phyloP scores from a whole-genome alignment of 805 yeast genomes.

The Ascoidea rubescens region DNA sequence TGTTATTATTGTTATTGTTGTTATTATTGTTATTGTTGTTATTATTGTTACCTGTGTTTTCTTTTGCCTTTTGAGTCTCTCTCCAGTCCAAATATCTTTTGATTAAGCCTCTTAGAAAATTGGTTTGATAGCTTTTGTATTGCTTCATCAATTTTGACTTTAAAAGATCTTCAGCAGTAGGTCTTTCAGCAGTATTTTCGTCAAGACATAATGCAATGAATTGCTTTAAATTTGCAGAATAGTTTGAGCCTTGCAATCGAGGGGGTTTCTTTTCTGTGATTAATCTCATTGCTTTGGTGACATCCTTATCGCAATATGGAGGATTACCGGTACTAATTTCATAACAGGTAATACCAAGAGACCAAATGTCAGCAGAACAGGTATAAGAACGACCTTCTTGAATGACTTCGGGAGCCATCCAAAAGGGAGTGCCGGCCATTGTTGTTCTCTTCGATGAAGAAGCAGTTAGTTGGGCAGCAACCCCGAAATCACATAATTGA shows the following conservation, averaged over 20 bases:
- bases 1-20: conserved; percentile 9
- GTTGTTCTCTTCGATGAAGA: conserved; percentile 73
- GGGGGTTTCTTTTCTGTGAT: conserved; percentile 92
- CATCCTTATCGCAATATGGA: conserved; percentile 92
- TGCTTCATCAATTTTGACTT: conserved; percentile 60
- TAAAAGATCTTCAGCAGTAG: conserved; percentile 71
- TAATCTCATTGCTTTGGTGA: conserved; percentile 85
- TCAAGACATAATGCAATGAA: conserved; percentile 85
- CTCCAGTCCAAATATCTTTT: conserved; percentile 65
- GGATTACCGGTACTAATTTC: conserved; percentile 97
- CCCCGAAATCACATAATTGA: conserved; percentile 94
- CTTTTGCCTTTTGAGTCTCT: conserved; percentile 45
- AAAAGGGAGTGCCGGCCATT: conserved; percentile 91
- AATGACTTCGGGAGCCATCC: conserved; percentile 99
- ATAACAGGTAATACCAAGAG: conserved; percentile 84
- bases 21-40: conserved; percentile 18
- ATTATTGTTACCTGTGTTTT: conserved; percentile 25
- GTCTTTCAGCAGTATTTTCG: conserved; percentile 83
- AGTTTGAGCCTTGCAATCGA: conserved; percentile 80
- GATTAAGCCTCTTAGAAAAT: conserved; percentile 57
- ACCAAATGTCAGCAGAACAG: conserved; percentile 94
- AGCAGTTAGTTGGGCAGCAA: conserved; percentile 83
- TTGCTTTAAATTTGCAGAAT: conserved; percentile 66
- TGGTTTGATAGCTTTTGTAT: conserved; percentile 46
- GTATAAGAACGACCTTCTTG: conserved; percentile 83